Conservation (phyloP, 176 grass and related monocot genomes). For the Lolium multiflorum region DNA sequence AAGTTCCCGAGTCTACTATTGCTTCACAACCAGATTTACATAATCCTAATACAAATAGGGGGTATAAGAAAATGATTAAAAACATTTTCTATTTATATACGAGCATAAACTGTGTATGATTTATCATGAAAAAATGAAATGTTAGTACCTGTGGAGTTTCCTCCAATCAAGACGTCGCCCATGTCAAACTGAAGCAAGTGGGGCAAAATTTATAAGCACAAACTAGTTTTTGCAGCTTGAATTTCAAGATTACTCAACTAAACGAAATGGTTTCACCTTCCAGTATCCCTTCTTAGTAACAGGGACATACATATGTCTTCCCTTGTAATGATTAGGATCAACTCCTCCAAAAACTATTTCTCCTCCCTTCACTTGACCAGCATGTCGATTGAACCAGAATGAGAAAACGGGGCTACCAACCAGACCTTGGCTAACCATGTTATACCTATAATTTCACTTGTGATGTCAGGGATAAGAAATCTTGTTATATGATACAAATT, state of each 20-base stretch:
- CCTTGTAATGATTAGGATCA: conserved; percentile 74
- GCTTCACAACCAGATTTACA: too few species aligned
- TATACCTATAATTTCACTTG: conserved; percentile 46
- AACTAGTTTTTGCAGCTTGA: background rate
- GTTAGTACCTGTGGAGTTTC: conserved; percentile 57
- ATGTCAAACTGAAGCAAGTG: conserved; percentile 69
- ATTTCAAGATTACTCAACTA: conserved; percentile 16
- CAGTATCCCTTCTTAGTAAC: conserved; percentile 86
- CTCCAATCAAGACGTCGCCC: conserved; percentile 78
- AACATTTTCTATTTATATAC: background rate
- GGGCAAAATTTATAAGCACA: conserved; percentile 26
- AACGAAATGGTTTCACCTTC: conserved; percentile 55
- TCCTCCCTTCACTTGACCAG: conserved; percentile 69
- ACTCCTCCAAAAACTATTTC: conserved; percentile 93
- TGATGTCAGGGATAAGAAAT: conserved; percentile 17
- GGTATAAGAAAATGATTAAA: too few species aligned
- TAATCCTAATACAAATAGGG: too few species aligned
- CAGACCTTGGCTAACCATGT: conserved; percentile 72
- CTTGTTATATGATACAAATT: background rate
- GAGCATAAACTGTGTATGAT: background rate
- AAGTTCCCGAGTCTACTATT: too few species aligned
- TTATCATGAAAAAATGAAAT: background rate
- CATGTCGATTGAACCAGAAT: conserved; percentile 86
- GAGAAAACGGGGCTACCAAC: conserved; percentile 74
- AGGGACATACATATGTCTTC: conserved; percentile 22